Evolutionary conservation across 2,329 filamentous ascomycete species (phyloP), one percentile per base, ranked within the genome.

Genomic region (Pseudogymnoascus sp.): DNA sequence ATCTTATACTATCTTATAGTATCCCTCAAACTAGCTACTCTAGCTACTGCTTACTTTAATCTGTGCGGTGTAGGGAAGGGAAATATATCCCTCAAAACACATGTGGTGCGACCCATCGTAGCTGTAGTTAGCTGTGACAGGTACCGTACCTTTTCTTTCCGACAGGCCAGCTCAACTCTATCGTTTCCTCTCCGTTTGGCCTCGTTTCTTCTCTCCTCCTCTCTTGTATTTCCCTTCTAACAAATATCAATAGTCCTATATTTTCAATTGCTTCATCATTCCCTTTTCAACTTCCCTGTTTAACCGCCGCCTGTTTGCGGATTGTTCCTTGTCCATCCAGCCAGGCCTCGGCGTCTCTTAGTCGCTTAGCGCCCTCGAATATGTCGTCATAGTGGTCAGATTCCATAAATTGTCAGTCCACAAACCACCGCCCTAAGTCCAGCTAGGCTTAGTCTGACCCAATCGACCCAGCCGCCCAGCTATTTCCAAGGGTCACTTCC

Each of bases 31-130:
- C n/a, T 8, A 8, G 3, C 39, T 10, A 40, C 39, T 40, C 39
- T 34, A 31, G 29, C 31, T 34, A 34, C 31, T 8, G 7, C 29
- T 54, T 29, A 54, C 47, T 31, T 6, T 31, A 5, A 8, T 7
- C n/a, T 4, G 23, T 54, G 47, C 47, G 47, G 47, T 54, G 31
- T 34, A 34, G 23, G 47, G 47, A 54, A 54, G 47, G 47, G 47
- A 54, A 54, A 54, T 54, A 54, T 54, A 54, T 54, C 47, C 47
- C 47, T 54, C 47, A 54, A 54, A 31, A 54, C 47, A 54, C 21
- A n/a, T 31, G 47, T 54, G 7, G 2, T 5, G 23, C n/a, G 31
- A 34, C 47, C 47, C 47, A 54, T 31, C 47, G 31, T 3, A 26
- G 12, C 21, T 23, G 26, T 14, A 29, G 14, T 6, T 54, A 23